Evolutionary conservation across 2,329 filamentous ascomycete species (phyloP), one percentile per base, ranked within the genome.

Genomic region (Ophiocordyceps camponoti-floridani): DNA sequence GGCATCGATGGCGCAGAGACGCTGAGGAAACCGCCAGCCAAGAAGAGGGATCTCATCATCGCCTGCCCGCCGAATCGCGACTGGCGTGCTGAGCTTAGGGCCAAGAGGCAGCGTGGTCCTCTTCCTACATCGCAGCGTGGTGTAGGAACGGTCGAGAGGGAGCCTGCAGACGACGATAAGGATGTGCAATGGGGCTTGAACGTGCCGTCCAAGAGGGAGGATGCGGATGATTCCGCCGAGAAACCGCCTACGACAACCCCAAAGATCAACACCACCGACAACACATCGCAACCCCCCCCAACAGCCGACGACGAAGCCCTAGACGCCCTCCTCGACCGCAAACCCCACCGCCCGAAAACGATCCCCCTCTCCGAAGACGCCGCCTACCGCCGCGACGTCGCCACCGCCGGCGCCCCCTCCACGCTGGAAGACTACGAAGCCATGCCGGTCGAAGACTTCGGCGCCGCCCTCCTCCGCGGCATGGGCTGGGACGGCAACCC

Each of bases 381-480:
- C 47, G 78, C 77, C 3, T 88, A 86, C 54, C 68, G 69, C 30
- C 72, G 75, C 26, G 84, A 89, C 57, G 73, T 88, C 28, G 69
- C 73, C 12, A 66, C 73, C 26, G 81, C 86, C 1, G 87, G 86
- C 1, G 82, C 86, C 19, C 70, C 76, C 28, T 80, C 86, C 4
- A 84, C 79, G 0, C 66, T 94, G 16, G 83, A 84, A 31, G 85
- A 91, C 54, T 96, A 96, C 63, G 81, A 83, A 47, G 79, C 82
- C 12, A 82, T 94, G 49, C 89, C 91, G 0, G 86, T 96, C 14
- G 89, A 95, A 52, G 87, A 95, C 53, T 98, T 96, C 51, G 91
- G 91, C 8, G 83, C 87, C 16, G 87, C 88, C 0, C 70, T 96
- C 50, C 70, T 98, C 33, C 78, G 88, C 30, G 87, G 88, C 10